phyloP scores from a whole-genome alignment of 495 filamentous ascomycete genomes.

The Trichoderma gamsii region DNA sequence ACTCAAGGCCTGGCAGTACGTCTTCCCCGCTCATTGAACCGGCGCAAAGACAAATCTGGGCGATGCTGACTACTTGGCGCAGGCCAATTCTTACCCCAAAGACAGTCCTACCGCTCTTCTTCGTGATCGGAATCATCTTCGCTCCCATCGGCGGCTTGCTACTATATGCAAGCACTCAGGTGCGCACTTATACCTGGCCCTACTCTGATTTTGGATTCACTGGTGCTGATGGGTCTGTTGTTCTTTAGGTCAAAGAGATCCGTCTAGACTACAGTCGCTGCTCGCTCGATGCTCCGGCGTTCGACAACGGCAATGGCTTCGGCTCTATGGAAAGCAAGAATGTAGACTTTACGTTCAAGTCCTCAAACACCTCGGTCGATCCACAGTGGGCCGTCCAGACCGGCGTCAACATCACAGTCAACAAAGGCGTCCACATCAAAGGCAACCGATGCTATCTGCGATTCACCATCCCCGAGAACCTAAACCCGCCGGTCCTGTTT shows the following conservation, averaged over 20 bases:
- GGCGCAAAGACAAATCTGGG: conserved; percentile 1
- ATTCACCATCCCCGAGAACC: conserved; percentile 71
- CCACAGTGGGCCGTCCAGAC: conserved; percentile 31
- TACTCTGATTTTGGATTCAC: background rate
- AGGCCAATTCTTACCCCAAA: conserved; percentile 91
- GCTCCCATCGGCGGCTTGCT: conserved; percentile 81
- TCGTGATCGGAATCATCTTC: conserved; percentile 78
- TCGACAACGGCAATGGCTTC: conserved; percentile 22
- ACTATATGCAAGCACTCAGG: conserved; percentile 73
- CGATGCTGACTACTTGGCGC: conserved; percentile 15
- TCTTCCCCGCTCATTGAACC: conserved; percentile 17
- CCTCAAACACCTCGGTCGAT: conserved; percentile 28
- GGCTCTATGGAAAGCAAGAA: conserved; percentile 46
- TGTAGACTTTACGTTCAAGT: conserved; percentile 57
- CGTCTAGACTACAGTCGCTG: conserved; percentile 86
- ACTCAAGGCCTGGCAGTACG: conserved; percentile 91
- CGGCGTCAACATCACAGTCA: conserved; percentile 22
- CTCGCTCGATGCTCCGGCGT: conserved; percentile 41
- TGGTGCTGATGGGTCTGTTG: conserved; percentile 27
- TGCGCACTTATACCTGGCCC: conserved; percentile 28
- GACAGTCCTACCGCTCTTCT: conserved; percentile 86
- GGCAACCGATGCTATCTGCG: conserved; percentile 54
- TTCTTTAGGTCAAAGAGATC: conserved; percentile 76
- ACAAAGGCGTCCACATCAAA: conserved; percentile 20
- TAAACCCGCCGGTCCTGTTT: conserved; percentile 74